Evolutionary conservation across 2,329 filamentous ascomycete species (phyloP).

Genomic region (Aspergillus sp.): DNA sequence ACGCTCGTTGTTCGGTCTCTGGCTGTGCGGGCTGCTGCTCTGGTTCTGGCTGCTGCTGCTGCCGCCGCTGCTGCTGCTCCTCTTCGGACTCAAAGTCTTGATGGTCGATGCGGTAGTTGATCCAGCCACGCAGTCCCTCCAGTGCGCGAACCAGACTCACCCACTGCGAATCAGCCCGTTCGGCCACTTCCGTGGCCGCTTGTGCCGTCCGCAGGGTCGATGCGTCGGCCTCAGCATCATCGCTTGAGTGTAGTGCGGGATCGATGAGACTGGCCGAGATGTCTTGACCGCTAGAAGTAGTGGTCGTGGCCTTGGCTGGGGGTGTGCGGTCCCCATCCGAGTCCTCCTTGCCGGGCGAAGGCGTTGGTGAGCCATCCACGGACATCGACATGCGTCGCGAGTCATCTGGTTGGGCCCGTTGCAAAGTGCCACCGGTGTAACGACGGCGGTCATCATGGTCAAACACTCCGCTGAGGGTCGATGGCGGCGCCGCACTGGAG

Average conservation of each 20-base stretch:
- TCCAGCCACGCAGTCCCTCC: constrained; percentile 50
- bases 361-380: constrained; percentile 20
- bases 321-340: constrained; percentile 28
- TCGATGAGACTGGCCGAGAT: constrained; percentile 36
- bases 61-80: background rate
- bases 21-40: constrained; percentile 4
- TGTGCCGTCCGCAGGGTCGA: constrained; percentile 29
- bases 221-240: constrained; percentile 12
- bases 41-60: background rate
- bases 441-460: constrained; percentile 53
- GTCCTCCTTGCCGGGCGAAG: constrained; percentile 22
- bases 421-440: constrained; percentile 54
- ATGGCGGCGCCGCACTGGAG: constrained; percentile 50
- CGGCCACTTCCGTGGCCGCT: constrained; percentile 33
- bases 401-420: constrained; percentile 43
- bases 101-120: constrained; percentile 47
- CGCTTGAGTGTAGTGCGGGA: constrained; percentile 31
- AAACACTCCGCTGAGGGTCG: constrained; percentile 52
- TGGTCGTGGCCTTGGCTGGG: constrained; percentile 16
- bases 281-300: constrained; percentile 4
- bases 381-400: constrained; percentile 19
- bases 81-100: constrained; percentile 39
- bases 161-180: constrained; percentile 47
- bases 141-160: constrained; percentile 58
- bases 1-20: background rate